Base-by-base conservation (phyloP, 257 asterid species). In the Solanum ossicruentum region DNA sequence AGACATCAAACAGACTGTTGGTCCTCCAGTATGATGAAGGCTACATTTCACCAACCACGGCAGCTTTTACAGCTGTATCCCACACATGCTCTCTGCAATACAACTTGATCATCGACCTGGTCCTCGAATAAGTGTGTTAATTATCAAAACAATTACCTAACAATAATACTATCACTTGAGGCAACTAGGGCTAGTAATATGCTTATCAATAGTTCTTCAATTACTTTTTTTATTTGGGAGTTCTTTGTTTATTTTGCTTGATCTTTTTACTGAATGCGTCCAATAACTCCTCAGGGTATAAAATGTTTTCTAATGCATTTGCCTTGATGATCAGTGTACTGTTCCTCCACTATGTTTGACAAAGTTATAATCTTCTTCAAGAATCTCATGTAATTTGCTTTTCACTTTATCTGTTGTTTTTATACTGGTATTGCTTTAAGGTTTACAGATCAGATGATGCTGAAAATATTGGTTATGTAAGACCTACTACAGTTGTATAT, bases 371-470 rank as follows among this genome's bases (percentile, higher is more conserved):
- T 75, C 61, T 51, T 75, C 81, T 75, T 49, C 82, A 75, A 23
- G 82, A 75, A 23, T 47, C 23, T 75, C 82, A 75, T 15, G 60
- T 65, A 80, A 41, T 80, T 79, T 84, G 39, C 65, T 51, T 55
- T 20, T 57, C 21, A 81, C 43, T 80, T 20, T 51, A 58, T 85
- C 73, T 75, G 83, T 60, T 86, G 61, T 78, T 67, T 85, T 77
- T 55, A 58, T 57, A 86, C 72, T 71, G 49, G 80, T 77, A 60
- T 78, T 87, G 82, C 90, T 94, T 88, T 89, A 93, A 96, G 97
- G 98, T 95, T 86, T 95, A 90, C 97, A 96, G 99, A 91, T 96
- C 99, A 85, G 98, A 93, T 86, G 98, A 93, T 36, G 97, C 89
- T 84, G 98, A 96, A 87, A 95, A 96, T 92, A 96, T 96, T 83